Base-by-base conservation (phyloP, 306 rosid genomes). In the Arachis hypogaea region DNA sequence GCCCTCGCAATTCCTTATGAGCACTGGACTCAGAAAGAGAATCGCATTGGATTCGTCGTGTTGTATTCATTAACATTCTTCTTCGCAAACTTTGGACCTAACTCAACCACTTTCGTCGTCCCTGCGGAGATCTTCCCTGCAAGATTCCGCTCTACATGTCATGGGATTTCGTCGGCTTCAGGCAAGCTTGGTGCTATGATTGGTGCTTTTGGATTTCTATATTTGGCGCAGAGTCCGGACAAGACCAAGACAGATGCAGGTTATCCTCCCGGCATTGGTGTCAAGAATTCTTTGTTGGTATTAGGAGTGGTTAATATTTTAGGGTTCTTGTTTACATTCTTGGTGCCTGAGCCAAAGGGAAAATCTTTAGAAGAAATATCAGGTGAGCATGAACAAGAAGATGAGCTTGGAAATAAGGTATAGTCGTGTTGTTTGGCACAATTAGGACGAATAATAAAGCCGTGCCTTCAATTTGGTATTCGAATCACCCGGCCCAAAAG, bases 71-170 rank as follows among this genome's bases (percentile, higher is more conserved):
- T 89, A 22, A 86, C 91, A 7, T 92, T 92, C 74, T 89, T 92
- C 87, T 89, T 92, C 7, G 87, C 93, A 0, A 92, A 92, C 46
- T 92, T 92, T 11, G 97, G 96, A 40, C 93, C 96, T 10, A 91
- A 91, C 61, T 86, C 97, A 7, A 91, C 93, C 11, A 91, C 97
- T 46, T 89, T 91, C 52, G 91, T 91, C 7, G 96, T 87, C 43
- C 91, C 91, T 0, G 97, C 95, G 0, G 97, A 91, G 85, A 85
- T 92, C 29, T 92, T 92, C 76, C 93, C 92, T 0, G 93, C 92
- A 7, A 86, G 96, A 36, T 83, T 92, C 12, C 72, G 96, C 10
- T 83, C 92, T 11, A 92, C 91, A 28, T 92, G 97, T 77, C 97
- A 92, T 1, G 92, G 90, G 2, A 89, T 92, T 68, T 92, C 97